These are phyloP conservation scores for Fraxinus quadrangulata DNA, from an alignment of 257 asterid species.

Conservation along the genomic window DNA sequence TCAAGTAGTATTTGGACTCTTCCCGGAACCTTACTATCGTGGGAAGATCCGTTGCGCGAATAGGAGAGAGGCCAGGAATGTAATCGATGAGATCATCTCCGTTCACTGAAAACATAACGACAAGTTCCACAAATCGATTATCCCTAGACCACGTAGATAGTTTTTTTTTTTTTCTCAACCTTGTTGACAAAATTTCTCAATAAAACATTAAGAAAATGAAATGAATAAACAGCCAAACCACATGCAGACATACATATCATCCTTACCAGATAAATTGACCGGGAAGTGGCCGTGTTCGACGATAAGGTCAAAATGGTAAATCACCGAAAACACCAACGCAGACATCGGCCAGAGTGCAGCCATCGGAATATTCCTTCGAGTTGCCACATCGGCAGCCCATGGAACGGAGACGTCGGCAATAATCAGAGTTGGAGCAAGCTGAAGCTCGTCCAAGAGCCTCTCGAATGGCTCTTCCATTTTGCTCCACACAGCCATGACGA, in stretches of 20 bases:
- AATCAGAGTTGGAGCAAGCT: constrained; percentile 29
- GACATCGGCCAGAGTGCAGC: constrained; percentile 57
- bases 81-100: constrained; percentile 42
- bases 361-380: constrained; percentile 49
- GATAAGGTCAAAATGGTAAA: constrained; percentile 43
- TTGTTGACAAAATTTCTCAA: too few species aligned
- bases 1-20: background rate
- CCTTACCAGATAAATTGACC: constrained; percentile 30
- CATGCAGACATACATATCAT: too few species aligned
- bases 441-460: constrained; percentile 36
- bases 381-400: constrained; percentile 39
- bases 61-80: constrained; percentile 56
- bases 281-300: constrained; percentile 41
- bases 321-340: constrained; percentile 42
- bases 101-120: constrained; percentile 29
- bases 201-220: too few species aligned
- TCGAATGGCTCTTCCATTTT: constrained; percentile 58
- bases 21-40: background rate
- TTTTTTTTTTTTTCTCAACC: too few species aligned
- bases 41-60: constrained; percentile 43
- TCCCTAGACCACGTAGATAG: too few species aligned
- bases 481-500: constrained; percentile 31
- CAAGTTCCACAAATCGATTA: background rate
- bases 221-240: too few species aligned
- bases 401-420: constrained; percentile 36